Base-by-base conservation (phyloP, 768 basidiomycete species). In the Russula emetica region DNA sequence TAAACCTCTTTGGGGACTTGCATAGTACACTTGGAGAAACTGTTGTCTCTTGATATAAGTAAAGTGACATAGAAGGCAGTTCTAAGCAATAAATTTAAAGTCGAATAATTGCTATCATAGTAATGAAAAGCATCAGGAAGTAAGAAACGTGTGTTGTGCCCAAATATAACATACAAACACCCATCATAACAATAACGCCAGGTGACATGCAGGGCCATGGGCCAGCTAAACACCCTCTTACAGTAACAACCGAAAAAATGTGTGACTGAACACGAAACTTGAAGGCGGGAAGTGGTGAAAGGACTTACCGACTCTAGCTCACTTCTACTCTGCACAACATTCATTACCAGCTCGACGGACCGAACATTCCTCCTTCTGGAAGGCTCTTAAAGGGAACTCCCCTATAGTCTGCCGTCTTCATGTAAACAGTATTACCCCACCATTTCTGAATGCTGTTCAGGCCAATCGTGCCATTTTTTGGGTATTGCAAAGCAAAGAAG, bases 401-500 rank as follows among this genome's bases (percentile, higher is more conserved):
- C 2, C 30, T 20, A 1, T 52, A 70, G 53, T 78, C 77, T 1
- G 70, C 77, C 2, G 74, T 78, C 0, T 72, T 70, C 34, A 50
- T 4, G 67, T 52, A 73, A 6, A 75, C 71, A 63, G 75, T 81
- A 66, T 90, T 90, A 11, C 88, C 89, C 88, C 87, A 89, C 89
- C 88, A 90, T 2, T 66, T 58, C 64, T 82, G 81, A 47, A 90
- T 71, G 8, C 64, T 85, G 38, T 76, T 74, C 11, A 70, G 5
- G 8, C 85, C 87, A 64, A 90, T 87, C 14, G 73, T 74, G 2
- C 87, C 86, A 61, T 87, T 79, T 61, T 67, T 66, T 1, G 87
- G 88, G 69, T 83, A 88, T 73, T 90, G 83, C 20, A 88, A 76
- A 42, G 71, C 66, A 72, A 86, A 85, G 76, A 84, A 86, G 49